Percentiles rank a stretch among this genome's conserved stretches.
Conservation (phyloP, 2,329 filamentous ascomycete genomes). For the Fusarium dimerum region DNA sequence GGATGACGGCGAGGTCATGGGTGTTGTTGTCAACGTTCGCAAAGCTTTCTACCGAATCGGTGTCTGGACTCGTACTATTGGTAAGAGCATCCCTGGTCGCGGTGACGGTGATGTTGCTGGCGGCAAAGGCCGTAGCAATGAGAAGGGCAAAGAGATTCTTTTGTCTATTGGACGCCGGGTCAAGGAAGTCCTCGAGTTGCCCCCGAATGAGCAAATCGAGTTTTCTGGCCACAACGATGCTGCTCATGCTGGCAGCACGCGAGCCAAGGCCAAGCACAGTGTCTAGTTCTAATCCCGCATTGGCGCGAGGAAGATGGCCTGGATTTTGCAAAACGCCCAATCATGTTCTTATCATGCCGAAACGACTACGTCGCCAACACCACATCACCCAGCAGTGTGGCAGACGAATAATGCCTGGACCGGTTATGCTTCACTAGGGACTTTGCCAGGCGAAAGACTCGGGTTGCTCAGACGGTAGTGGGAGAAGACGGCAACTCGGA, state of each 20-base stretch:
- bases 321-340: conserved; percentile 30
- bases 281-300: conserved; percentile 54
- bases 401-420: background rate
- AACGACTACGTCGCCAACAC: background rate
- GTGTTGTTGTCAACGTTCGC: conserved; percentile 97
- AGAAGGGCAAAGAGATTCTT: conserved; percentile 85
- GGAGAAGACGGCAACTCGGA: conserved; percentile 1
- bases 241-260: conserved; percentile 87
- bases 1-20: conserved; percentile 96
- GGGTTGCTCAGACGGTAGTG: background rate
- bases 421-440: background rate
- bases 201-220: conserved; percentile 76
- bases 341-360: conserved; percentile 23
- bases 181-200: conserved; percentile 87
- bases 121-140: conserved; percentile 73
- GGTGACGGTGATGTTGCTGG: conserved; percentile 72
- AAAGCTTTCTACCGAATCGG: conserved; percentile 98
- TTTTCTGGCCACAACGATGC: conserved; percentile 97
- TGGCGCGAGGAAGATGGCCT: conserved; percentile 18
- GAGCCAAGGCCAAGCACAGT: conserved; percentile 91
- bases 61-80: conserved; percentile 94
- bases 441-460: background rate
- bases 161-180: conserved; percentile 84
- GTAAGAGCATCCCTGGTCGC: conserved; percentile 77
- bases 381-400: background rate